These are phyloP conservation scores for Lepidium campestre DNA, from an alignment of 441 rosid genomes.

Conservation along the genomic window DNA sequence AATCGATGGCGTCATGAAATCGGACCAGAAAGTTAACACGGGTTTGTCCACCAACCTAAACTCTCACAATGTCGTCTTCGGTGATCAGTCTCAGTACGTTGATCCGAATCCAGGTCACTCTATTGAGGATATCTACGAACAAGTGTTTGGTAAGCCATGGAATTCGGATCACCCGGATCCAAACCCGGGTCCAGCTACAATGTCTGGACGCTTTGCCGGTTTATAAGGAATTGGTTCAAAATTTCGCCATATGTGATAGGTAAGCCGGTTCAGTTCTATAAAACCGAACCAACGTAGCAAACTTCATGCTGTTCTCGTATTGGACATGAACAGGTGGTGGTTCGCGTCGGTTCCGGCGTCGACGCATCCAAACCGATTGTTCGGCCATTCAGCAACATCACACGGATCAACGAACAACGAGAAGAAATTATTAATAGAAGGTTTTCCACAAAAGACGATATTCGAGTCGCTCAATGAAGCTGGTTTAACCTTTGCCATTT, in stretches of 20 bases:
- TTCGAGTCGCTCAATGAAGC: slow-evolving; percentile 64
- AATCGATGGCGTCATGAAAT: slow-evolving; percentile 62
- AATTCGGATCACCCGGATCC: slow-evolving; percentile 24
- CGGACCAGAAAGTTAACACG: slow-evolving; percentile 54
- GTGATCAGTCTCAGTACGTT: slow-evolving; percentile 49
- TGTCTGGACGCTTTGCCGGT: slow-evolving; percentile 64
- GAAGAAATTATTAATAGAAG: slow-evolving; percentile 37
- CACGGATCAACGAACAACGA: slow-evolving; percentile 60
- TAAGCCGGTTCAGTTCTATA: background rate
- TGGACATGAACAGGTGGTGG: slow-evolving; percentile 33
- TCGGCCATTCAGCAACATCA: slow-evolving; percentile 72
- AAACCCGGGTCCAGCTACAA: slow-evolving; percentile 38
- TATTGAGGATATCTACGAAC: slow-evolving; percentile 80
- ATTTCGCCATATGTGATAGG: slow-evolving; percentile 66
- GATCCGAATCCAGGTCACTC: slow-evolving; percentile 89
- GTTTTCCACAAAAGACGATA: slow-evolving; percentile 69
- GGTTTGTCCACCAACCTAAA: slow-evolving; percentile 40
- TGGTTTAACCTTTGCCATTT: slow-evolving; percentile 57
- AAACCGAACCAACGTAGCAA: background rate
- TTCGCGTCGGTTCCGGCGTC: slow-evolving; percentile 67
- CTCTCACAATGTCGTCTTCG: slow-evolving; percentile 35
- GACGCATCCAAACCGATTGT: slow-evolving; percentile 72
- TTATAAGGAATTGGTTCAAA: slow-evolving; percentile 52
- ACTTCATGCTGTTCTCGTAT: background rate
- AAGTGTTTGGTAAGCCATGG: slow-evolving; percentile 75